These are phyloP conservation scores for Sphaerulina populicola DNA, from an alignment of 2,329 filamentous ascomycete species.

Conservation along the genomic window DNA sequence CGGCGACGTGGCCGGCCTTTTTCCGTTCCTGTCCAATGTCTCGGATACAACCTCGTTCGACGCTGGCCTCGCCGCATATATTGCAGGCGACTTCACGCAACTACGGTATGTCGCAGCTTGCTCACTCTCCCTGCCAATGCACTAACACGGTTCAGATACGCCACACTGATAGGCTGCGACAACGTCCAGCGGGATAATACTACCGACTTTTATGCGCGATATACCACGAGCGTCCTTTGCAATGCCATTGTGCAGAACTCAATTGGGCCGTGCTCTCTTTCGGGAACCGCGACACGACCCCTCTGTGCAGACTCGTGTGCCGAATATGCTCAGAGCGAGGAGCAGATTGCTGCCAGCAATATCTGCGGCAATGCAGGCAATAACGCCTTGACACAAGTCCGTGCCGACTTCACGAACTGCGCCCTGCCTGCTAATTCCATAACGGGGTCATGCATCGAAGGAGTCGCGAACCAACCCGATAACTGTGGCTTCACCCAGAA, in stretches of 20 bases:
- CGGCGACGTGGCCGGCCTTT: constrained; percentile 50
- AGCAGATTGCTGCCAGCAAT: constrained; percentile 67
- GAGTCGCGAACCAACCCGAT: constrained; percentile 67
- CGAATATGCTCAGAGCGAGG: constrained; percentile 79
- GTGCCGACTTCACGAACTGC: constrained; percentile 88
- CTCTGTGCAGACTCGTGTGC: constrained; percentile 87
- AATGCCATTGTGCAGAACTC: constrained; percentile 92
- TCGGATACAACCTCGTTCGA: constrained; percentile 72
- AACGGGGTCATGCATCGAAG: constrained; percentile 64
- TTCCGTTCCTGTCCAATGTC: constrained; percentile 77
- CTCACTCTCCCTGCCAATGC: neutral
- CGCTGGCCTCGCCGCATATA: constrained; percentile 60
- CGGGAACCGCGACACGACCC: constrained; percentile 57
- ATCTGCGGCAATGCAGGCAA: constrained; percentile 61
- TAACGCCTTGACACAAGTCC: constrained; percentile 66
- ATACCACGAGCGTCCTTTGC: constrained; percentile 85
- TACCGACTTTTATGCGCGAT: constrained; percentile 79
- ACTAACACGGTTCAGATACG: constrained; percentile 57
- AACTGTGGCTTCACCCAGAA: constrained; percentile 80
- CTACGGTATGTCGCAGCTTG: constrained; percentile 54
- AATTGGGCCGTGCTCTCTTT: constrained; percentile 57
- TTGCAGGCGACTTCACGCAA: constrained; percentile 65
- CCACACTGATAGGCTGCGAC: constrained; percentile 69
- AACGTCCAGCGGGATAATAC: constrained; percentile 70
- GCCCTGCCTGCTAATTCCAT: constrained; percentile 73